Evolutionary conservation across 2,329 filamentous ascomycete genomes (phyloP).

Genomic region (Monilinia fructicola): DNA sequence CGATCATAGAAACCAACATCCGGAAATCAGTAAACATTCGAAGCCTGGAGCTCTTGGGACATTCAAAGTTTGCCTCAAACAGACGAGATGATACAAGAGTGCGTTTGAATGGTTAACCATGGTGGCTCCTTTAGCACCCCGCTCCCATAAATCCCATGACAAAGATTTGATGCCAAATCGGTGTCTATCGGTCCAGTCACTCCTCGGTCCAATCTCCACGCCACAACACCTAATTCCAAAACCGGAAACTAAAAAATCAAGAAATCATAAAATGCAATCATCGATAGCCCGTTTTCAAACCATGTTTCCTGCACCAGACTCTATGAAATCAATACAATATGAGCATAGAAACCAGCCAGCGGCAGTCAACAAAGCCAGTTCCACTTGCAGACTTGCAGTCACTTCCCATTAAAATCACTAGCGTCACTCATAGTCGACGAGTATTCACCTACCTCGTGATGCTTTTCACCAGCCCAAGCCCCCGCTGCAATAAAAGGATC

Average conservation of each 20-base stretch:
- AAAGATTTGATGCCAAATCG: neutral
- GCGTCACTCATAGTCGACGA: constrained; percentile 30
- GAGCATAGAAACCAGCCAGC: neutral
- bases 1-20: too few species aligned
- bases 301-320: neutral
- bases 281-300: constrained; percentile 17
- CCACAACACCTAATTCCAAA: neutral
- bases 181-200: neutral
- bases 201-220: neutral
- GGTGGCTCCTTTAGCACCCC: neutral
- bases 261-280: neutral
- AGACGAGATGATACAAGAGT: neutral
- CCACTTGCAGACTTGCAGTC: too few species aligned
- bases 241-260: neutral
- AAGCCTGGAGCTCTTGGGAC: too few species aligned
- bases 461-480: constrained; percentile 27
- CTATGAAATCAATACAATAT: neutral
- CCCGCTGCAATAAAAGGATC: constrained; percentile 28
- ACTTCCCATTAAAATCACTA: neutral
- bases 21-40: neutral
- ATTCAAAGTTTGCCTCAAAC: neutral
- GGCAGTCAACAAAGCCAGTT: neutral
- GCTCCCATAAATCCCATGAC: neutral
- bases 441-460: constrained; percentile 13
- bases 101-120: neutral